phyloP scores from a whole-genome alignment of 441 rosid species.

The California macrophylla region DNA sequence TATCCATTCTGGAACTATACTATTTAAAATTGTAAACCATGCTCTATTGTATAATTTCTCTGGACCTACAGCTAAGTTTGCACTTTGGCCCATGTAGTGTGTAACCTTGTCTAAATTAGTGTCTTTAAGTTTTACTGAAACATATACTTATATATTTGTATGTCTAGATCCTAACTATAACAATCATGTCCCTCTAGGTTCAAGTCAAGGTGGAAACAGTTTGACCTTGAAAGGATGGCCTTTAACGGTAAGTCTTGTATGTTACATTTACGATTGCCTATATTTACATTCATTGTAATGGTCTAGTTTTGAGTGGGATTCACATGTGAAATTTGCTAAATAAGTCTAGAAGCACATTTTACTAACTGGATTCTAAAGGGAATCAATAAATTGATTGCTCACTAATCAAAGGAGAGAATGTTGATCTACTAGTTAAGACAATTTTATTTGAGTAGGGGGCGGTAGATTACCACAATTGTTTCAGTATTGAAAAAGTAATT shows the following conservation, averaged over 20 bases:
- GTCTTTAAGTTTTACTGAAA: background rate
- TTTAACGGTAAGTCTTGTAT: constrained; percentile 49
- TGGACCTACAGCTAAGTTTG: background rate
- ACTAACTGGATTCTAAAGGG: background rate
- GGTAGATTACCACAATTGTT: background rate
- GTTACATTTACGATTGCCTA: background rate
- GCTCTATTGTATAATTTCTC: background rate
- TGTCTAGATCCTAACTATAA: background rate
- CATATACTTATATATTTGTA: background rate
- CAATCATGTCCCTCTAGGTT: constrained; percentile 44
- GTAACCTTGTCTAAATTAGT: background rate
- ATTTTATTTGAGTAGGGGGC: background rate
- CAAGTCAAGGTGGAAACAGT: constrained; percentile 73
- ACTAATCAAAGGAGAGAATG: background rate
- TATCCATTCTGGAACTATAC: background rate
- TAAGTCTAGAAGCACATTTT: background rate
- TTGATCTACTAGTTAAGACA: background rate
- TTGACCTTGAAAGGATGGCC: constrained; percentile 95
- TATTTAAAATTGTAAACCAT: background rate
- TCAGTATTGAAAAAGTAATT: background rate
- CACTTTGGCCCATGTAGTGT: background rate
- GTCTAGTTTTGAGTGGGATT: background rate
- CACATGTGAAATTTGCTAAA: background rate
- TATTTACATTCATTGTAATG: background rate
- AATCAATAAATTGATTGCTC: background rate